phyloP scores from a whole-genome alignment of 164 flowering plant genomes.

The Stephania japonica region DNA sequence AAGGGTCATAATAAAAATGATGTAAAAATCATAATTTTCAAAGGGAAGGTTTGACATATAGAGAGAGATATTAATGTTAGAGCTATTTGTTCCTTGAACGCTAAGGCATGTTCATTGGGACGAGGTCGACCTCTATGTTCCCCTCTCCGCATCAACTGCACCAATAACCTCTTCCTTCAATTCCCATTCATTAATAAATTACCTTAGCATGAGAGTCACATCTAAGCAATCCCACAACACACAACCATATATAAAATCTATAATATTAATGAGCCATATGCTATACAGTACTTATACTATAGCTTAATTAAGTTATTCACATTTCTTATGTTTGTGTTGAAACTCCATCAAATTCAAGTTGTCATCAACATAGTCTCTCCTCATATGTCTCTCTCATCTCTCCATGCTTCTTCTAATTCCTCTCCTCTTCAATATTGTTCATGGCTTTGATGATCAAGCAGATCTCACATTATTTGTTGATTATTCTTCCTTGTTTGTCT shows the following conservation, averaged over 20 bases:
- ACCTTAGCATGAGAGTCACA: slow-evolving; percentile 26
- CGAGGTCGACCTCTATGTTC: slow-evolving; percentile 20
- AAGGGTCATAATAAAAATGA: slow-evolving; percentile 8
- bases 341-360: slow-evolving; percentile 18
- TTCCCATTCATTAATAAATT: slow-evolving; percentile 17
- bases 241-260: not conserved
- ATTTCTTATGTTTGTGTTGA: slow-evolving; percentile 1
- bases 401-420: slow-evolving; percentile 10
- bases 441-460: not conserved
- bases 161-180: slow-evolving; percentile 17
- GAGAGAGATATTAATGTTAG: slow-evolving; percentile 19
- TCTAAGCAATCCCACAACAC: slow-evolving; percentile 18
- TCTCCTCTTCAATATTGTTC: slow-evolving; percentile 7
- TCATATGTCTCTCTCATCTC: slow-evolving; percentile 3
- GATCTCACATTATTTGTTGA: not conserved
- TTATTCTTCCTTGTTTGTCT: not conserved
- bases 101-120: slow-evolving; percentile 45
- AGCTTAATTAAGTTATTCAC: slow-evolving; percentile 2
- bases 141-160: slow-evolving; percentile 17
- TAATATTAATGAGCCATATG: no score
- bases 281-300: slow-evolving; percentile 1
- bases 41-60: slow-evolving; percentile 31
- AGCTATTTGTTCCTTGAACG: slow-evolving; percentile 40
- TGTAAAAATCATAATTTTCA: slow-evolving; percentile 1
- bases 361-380: slow-evolving; percentile 16